Percentiles rank a stretch among this genome's conserved stretches.
Evolutionary conservation across 805 yeast species (phyloP).

Genomic region (Yarrowia sp.): DNA sequence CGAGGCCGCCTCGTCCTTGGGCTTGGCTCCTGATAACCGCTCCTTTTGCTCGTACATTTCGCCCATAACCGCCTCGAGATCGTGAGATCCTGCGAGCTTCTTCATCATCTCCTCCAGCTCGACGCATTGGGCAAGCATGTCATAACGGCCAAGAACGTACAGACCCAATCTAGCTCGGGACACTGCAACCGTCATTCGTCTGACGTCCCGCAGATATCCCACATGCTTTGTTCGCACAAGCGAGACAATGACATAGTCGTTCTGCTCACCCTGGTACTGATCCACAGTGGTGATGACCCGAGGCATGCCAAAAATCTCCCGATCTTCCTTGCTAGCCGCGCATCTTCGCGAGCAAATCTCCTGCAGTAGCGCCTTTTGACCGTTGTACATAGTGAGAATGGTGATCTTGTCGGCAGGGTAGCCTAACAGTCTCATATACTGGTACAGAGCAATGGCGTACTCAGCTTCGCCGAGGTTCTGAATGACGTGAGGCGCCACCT

Average conservation of each 20-base stretch:
- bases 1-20: constrained; percentile 8
- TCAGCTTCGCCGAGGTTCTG: constrained; percentile 52
- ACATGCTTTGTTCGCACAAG: constrained; percentile 39
- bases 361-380: constrained; percentile 45
- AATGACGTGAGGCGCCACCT: constrained; percentile 34
- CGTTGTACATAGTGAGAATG: constrained; percentile 44
- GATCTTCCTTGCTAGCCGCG: constrained; percentile 12
- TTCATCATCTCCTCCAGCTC: constrained; percentile 29
- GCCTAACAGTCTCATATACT: constrained; percentile 48
- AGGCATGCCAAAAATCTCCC: constrained; percentile 37
- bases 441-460: constrained; percentile 46
- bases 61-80: constrained; percentile 13
- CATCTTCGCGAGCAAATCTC: constrained; percentile 44
- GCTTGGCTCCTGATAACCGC: neutral
- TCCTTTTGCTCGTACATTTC: constrained; percentile 25
- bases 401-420: constrained; percentile 44
- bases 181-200: constrained; percentile 35
- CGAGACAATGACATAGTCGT: constrained; percentile 41
- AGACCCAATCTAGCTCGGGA: constrained; percentile 41
- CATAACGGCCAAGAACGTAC: constrained; percentile 37
- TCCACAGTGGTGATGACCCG: constrained; percentile 36
- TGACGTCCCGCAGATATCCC: constrained; percentile 35
- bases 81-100: constrained; percentile 8
- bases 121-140: constrained; percentile 28
- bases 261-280: constrained; percentile 37